Evolutionary conservation across 306 rosid genomes (phyloP), one percentile per base, ranked within the genome.

Genomic region (Fagus sylvatica): DNA sequence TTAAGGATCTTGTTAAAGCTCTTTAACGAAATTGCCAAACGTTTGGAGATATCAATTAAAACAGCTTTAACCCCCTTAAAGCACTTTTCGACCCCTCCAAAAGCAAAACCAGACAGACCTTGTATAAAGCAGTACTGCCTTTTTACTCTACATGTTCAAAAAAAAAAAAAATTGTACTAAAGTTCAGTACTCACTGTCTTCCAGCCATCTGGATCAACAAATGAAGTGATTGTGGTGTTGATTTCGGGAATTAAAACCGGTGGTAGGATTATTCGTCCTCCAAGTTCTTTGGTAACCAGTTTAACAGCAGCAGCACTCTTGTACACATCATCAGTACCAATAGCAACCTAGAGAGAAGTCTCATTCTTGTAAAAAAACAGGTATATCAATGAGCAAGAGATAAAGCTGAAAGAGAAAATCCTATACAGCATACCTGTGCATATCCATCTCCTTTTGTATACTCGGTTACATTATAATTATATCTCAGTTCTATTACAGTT

Each of bases 151-250:
- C 30, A 59, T 10, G 48, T 34, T 68, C 48, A 43, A 59, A 5
- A 32, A 43, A 8, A 42, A 0, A 22, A 48, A 13, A 15, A 49
- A 48, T 12, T 16, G 48, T 40, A 19, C 7, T 3, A 2, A 48
- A 32, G 28, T 59, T 59, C 10, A 6, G 70, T 32, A 84, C 98
- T 87, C 80, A 92, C 98, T 53, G 97, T 92, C 84, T 95, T 92
- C 97, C 97, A 92, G 57, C 97, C 98, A 87, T 95, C 98, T 39
- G 98, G 98, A 79, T 95, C 97, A 68, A 95, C 77, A 85, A 95
- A 95, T 78, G 98, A 60, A 65, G 87, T 78, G 67, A 92, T 91
- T 80, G 91, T 92, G 79, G 98, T 92, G 90, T 87, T 91, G 57
- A 89, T 9, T 69, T 95, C 91, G 19, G 97, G 93, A 76, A 90